Base-by-base conservation (phyloP, 345 rosid species). In the Heritiera littoralis region DNA sequence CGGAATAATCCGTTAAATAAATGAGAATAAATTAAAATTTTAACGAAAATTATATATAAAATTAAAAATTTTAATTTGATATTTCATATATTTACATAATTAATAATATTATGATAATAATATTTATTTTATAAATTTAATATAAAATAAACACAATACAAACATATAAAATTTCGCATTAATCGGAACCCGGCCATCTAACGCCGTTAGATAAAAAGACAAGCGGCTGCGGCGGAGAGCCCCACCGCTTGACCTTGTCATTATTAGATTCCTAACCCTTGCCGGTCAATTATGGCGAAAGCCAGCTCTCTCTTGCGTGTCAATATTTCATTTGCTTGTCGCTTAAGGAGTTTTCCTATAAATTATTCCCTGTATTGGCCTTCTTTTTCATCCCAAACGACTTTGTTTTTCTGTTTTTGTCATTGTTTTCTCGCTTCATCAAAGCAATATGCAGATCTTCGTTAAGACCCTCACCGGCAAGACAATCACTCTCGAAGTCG, bases 381-480 rank as follows among this genome's bases (percentile, higher is more conserved):
- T 9, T 9, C 2, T 0, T 3, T 23, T 28, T 60, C 65, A 28
- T 10, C 15, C 38, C 15, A 3, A 73, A 1, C 15, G 13, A 0
- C 9, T 28, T 23, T 5, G 0, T 23, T 10, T 28, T 38, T 60
- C 35, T 59, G 12, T 9, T 23, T 23, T 23, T 9, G 0, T 4
- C 2, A 2, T 7, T 7, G 10, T 7, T 9, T 60, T 59, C 28
- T 60, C 65, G 23, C 6, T 23, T 9, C 6, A 23, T 14, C 15
- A 38, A 60, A 60, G 0, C 65, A 60, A 85, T 40, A 86, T 83
- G 88, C 86, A 85, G 9, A 85, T 85, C 15, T 85, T 85, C 49
- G 88, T 85, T 0, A 85, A 85, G 28, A 86, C 88, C 1, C 46
- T 86, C 1, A 86, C 88, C 0, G 88, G 88, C 0, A 86, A 86